Evolutionary conservation across 2,329 filamentous ascomycete genomes (phyloP), one percentile per base, ranked within the genome.

Genomic region (Paecilomyces formosus): DNA sequence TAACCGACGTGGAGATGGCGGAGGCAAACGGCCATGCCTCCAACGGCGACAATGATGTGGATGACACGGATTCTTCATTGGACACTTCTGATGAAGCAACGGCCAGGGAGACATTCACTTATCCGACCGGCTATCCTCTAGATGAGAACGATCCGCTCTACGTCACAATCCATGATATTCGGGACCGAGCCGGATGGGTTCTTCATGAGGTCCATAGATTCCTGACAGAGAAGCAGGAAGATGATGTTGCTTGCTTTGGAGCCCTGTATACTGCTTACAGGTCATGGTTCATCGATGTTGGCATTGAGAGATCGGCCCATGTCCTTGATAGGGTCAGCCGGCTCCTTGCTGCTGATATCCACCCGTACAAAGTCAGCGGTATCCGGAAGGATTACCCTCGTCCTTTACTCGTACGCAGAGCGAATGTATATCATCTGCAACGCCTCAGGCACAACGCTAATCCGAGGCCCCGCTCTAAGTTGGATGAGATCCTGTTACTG

Each of bases 281-380:
- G 51, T 94, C 90, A 8, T 99, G 92, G 92, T 97, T 99, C 67
- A 92, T 96, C 1, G 94, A 99, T 68, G 92, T 99, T 49, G 94
- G 95, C 18, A 95, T 97, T 60, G 94, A 99, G 75, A 84, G 93
- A 60, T 97, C 93, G 18, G 93, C 94, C 0, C 94, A 97, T 71
- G 90, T 95, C 1, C 80, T 97, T 9, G 94, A 99, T 71, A 84
- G 94, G 21, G 87, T 97, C 13, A 85, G 89, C 3, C 85, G 92
- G 56, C 82, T 99, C 0, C 88, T 97, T 70, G 87, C 88, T 66
- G 88, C 90, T 5, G 94, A 99, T 67, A 88, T 92, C 60, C 86
- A 90, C 24, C 89, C 93, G 0, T 99, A 97, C 80, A 97, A 96
- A 75, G 90, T 97, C 70, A 96, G 89, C 64, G 94, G 94, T 3